phyloP scores from a whole-genome alignment of 495 filamentous ascomycete genomes.

The Mytilinidion resinicola region DNA sequence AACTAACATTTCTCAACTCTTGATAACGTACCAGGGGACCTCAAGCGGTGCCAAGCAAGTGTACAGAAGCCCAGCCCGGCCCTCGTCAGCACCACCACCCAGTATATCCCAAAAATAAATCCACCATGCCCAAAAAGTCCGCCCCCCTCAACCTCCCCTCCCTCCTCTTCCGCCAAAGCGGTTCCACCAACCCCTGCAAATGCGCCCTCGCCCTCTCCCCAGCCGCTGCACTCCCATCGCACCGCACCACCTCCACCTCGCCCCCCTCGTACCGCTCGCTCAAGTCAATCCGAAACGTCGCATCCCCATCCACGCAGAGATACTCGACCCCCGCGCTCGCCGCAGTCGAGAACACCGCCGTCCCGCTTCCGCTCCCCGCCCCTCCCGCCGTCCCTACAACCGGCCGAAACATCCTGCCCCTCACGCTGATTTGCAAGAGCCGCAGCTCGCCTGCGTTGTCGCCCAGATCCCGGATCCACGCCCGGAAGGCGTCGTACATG shows the following conservation, averaged over 20 bases:
- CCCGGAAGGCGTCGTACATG: slow-evolving; percentile 27
- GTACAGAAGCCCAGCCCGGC: no score
- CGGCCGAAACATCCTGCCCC: slow-evolving; percentile 20
- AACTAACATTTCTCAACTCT: no score
- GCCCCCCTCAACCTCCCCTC: slow-evolving; percentile 17
- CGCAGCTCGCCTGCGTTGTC: slow-evolving; percentile 12
- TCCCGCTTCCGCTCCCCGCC: background rate
- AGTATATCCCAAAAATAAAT: slow-evolving; percentile 14
- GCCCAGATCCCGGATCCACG: slow-evolving; percentile 19
- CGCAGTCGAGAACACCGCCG: background rate
- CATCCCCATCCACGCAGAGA: slow-evolving; percentile 22
- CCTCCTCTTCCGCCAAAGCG: slow-evolving; percentile 23
- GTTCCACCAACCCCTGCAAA: slow-evolving; percentile 7
- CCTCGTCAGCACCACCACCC: slow-evolving; percentile 14
- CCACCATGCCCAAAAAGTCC: slow-evolving; percentile 24
- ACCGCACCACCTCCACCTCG: slow-evolving; percentile 17
- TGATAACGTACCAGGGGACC: no score
- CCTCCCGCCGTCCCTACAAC: background rate
- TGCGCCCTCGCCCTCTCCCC: slow-evolving; percentile 10
- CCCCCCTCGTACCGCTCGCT: slow-evolving; percentile 24
- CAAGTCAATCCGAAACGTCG: slow-evolving; percentile 23
- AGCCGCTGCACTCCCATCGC: slow-evolving; percentile 14
- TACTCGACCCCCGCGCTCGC: slow-evolving; percentile 5
- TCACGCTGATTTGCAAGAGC: slow-evolving; percentile 13
- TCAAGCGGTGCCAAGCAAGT: no score